Evolutionary conservation across 371 early-diverging fungal species (phyloP), one percentile per base, ranked within the genome.

Genomic region (Syncephalis fuscata): DNA sequence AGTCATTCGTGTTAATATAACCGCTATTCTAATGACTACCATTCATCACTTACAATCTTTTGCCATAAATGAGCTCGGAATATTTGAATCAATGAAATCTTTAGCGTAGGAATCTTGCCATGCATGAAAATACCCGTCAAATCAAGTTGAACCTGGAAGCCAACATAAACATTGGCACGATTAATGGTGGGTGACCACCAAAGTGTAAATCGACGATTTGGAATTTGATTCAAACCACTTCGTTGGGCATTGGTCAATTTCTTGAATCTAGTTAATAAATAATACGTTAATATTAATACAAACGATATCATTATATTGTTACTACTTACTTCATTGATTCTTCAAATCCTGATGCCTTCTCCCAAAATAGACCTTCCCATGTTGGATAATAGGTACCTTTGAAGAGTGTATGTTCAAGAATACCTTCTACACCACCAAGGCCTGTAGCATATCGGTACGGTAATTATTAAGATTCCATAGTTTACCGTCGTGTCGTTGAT

Each of bases 161-260:
- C 99, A 49, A 99, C 92, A 63, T 98, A 97, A 20, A 99, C 97
- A 60, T 96, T 92, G 48, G 88, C 78, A 46, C 91, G 79, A 61
- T 99, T 99, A 60, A 99, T 95, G 1, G 98, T 97, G 9, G 98
- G 98, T 25, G 91, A 91, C 99, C 99, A 99, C 99, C 99, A 99
- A 32, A 99, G 74, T 2, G 95, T 96, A 71, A 99, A 99, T 49
- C 98, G 91, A 77, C 96, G 92, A 68, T 99, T 99, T 36, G 99
- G 99, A 69, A 99, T 94, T 69, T 97, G 93, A 62, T 92, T 92
- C 60, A 97, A 67, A 74, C 98, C 98, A 44, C 85, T 82, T 44
- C 98, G 74, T 66, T 98, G 99, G n/a, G 99, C 99, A 54, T 93
- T 97, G 48, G 97, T 99, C 48, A 94, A 68, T 65, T 95, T 96